Conservation (phyloP, 352 stramenopile genomes). For the Globisporangium radiosum region DNA sequence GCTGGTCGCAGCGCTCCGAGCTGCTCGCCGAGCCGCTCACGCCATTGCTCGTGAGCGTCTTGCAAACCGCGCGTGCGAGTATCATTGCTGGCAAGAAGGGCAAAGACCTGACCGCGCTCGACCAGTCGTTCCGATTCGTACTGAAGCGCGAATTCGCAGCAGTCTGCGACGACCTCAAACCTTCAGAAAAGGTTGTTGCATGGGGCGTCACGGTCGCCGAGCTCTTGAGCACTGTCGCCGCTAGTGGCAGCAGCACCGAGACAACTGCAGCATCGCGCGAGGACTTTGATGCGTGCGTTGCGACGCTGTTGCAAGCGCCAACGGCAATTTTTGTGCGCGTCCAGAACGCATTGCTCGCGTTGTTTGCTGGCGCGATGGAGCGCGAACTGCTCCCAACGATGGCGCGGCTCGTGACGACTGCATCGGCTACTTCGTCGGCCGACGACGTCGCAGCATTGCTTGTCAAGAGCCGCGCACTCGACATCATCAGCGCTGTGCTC, state of each 20-base stretch:
- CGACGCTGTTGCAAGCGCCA: slow-evolving; percentile 56
- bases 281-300: slow-evolving; percentile 60
- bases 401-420: slow-evolving; percentile 27
- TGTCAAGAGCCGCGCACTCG: slow-evolving; percentile 51
- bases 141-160: slow-evolving; percentile 62
- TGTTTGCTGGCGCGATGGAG: slow-evolving; percentile 51
- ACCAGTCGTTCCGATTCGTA: slow-evolving; percentile 47
- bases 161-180: slow-evolving; percentile 21
- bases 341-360: slow-evolving; percentile 38
- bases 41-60: slow-evolving; percentile 50
- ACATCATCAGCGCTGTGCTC: slow-evolving; percentile 61
- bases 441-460: slow-evolving; percentile 37
- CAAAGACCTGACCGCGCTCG: slow-evolving; percentile 30
- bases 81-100: slow-evolving; percentile 23
- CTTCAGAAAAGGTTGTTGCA: slow-evolving; percentile 14
- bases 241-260: slow-evolving; percentile 10
- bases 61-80: slow-evolving; percentile 33
- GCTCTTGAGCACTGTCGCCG: slow-evolving; percentile 39
- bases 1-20: slow-evolving; percentile 33
- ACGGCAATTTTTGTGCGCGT: slow-evolving; percentile 54
- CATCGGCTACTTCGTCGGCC: slow-evolving; percentile 16
- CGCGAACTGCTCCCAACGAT: slow-evolving; percentile 57
- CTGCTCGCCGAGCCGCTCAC: slow-evolving; percentile 22
- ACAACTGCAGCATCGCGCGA: slow-evolving; percentile 34
- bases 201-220: slow-evolving; percentile 36